Base-by-base conservation (phyloP, 208 protist genomes). In the Lotmaria passim region DNA sequence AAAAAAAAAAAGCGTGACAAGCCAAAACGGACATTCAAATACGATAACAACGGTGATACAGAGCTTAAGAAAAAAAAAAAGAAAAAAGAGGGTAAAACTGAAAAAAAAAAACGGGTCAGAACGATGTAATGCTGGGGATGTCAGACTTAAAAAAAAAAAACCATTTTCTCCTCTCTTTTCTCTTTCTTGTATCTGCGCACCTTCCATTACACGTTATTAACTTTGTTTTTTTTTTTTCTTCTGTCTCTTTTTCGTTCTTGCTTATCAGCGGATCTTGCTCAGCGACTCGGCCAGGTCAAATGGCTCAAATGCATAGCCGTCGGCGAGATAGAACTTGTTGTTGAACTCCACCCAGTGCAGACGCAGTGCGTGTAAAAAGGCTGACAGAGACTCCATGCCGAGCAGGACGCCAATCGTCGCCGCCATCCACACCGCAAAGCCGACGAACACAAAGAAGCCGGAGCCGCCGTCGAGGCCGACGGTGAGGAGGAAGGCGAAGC, bases 321-420 rank as follows among this genome's bases (percentile, higher is more conserved):
- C 92, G 51, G 94, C 98, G 2, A 69, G 52, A 79, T 98, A 99
- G 73, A 99, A 99, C 77, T 99, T 99, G 83, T 96, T 98, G 64
- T 99, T 93, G 82, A 99, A 99, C 81, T 98, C 97, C 21, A 98
- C 93, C 97, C 97, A 99, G 79, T 98, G 96, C 19, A 98, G 81
- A 81, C 99, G 93, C 4, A 99, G 89, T 0, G 98, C 95, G 78
- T 99, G 99, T 33, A 99, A 75, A 78, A 99, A 99, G 26, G 99
- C 98, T 43, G 98, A 99, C 26, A 99, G 89, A 8, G 90, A 88
- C 81, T 99, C 99, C 98, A 99, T 99, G 28, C 93, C 78, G 8
- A 99, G 73, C 3, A 99, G 85, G 50, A 99, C 98, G 24, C 77
- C 96, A 23, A 99, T 61, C 6, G 98, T 99, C 8, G 87, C 87